Conservation (phyloP, 179 eudicot species). For the Beta macrorhiza region DNA sequence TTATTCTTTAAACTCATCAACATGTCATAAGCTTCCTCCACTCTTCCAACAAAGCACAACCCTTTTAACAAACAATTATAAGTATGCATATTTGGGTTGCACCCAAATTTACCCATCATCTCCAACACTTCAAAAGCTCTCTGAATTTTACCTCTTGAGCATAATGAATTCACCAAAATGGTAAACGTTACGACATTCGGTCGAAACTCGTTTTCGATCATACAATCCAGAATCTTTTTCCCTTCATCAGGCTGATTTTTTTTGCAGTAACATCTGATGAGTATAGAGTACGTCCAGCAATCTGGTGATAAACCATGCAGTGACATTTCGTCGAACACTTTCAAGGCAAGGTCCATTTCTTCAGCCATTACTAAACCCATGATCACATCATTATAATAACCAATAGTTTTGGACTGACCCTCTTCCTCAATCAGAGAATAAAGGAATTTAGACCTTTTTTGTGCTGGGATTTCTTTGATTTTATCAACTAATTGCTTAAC, state of each 20-base stretch:
- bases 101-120: conserved; percentile 41
- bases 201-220: conserved; percentile 50
- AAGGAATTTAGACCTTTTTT: conserved; percentile 25
- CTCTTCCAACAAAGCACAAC: conserved; percentile 69
- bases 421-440: conserved; percentile 25
- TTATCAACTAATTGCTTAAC: conserved; percentile 26
- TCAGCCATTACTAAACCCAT: conserved; percentile 40
- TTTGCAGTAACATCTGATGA: conserved; percentile 55
- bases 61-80: conserved; percentile 77
- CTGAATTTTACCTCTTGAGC: conserved; percentile 53
- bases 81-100: conserved; percentile 62
- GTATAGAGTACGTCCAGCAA: conserved; percentile 51
- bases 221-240: conserved; percentile 37
- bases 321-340: conserved; percentile 49
- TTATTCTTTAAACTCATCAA: conserved; percentile 43
- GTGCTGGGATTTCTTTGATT: conserved; percentile 32
- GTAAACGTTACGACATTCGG: conserved; percentile 62
- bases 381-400: conserved; percentile 46
- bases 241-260: conserved; percentile 54
- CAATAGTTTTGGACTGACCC: conserved; percentile 28
- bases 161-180: conserved; percentile 51
- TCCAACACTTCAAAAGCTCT: conserved; percentile 58
- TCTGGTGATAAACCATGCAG: conserved; percentile 40
- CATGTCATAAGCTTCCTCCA: conserved; percentile 65
- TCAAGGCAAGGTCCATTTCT: conserved; percentile 52